Conservation (phyloP, 768 basidiomycete genomes). For the Kwoniella sp. region DNA sequence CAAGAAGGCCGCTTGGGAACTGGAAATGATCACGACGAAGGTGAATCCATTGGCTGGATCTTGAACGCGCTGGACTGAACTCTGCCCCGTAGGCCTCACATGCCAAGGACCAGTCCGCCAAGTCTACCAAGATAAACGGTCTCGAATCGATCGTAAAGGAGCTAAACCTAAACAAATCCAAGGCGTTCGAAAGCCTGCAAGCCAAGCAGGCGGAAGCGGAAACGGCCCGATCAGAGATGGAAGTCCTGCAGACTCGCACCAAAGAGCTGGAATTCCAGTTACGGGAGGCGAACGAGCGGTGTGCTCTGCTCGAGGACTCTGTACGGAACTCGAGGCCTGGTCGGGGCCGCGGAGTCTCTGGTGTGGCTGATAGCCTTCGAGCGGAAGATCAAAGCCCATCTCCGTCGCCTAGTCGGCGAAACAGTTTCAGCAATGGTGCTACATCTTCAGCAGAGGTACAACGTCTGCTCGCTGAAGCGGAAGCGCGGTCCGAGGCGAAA, state of each 20-base stretch:
- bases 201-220: slow-evolving; percentile 85
- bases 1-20: slow-evolving; percentile 67
- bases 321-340: slow-evolving; percentile 34
- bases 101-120: slow-evolving; percentile 62
- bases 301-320: slow-evolving; percentile 58
- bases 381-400: background rate
- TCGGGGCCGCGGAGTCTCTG: slow-evolving; percentile 41
- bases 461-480: slow-evolving; percentile 66
- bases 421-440: background rate
- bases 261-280: slow-evolving; percentile 83
- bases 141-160: slow-evolving; percentile 69
- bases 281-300: slow-evolving; percentile 70
- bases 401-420: slow-evolving; percentile 15
- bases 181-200: slow-evolving; percentile 80
- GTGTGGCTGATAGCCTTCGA: background rate
- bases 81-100: slow-evolving; percentile 59
- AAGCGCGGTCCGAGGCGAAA: slow-evolving; percentile 70
- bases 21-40: slow-evolving; percentile 70
- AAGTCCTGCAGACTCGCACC: slow-evolving; percentile 69
- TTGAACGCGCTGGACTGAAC: background rate
- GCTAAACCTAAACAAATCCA: slow-evolving; percentile 68
- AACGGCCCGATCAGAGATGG: slow-evolving; percentile 69
- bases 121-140: slow-evolving; percentile 61
- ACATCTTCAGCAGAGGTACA: slow-evolving; percentile 48
- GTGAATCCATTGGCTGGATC: slow-evolving; percentile 51